phyloP scores from a whole-genome alignment of 495 filamentous ascomycete species.

The Penicillium parvum region DNA sequence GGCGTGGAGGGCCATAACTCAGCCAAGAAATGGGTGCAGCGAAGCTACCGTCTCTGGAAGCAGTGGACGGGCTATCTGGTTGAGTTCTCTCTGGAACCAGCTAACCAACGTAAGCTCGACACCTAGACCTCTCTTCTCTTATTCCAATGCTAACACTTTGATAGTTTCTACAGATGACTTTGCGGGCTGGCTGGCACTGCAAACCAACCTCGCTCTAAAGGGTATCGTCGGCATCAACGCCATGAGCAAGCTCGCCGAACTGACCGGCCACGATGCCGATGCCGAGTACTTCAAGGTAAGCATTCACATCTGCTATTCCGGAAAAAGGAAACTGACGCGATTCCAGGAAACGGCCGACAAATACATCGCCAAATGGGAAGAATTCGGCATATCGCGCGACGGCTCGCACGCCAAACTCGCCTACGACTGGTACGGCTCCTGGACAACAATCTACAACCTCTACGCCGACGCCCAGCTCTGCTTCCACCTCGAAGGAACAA shows the following conservation, averaged over 20 bases:
- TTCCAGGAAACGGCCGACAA: slow-evolving; percentile 59
- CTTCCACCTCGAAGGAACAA: slow-evolving; percentile 60
- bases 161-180: slow-evolving; percentile 87
- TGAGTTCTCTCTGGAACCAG: slow-evolving; percentile 77
- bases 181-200: slow-evolving; percentile 85
- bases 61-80: slow-evolving; percentile 92
- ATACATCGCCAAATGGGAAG: slow-evolving; percentile 82
- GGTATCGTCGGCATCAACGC: slow-evolving; percentile 93
- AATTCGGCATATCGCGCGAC: slow-evolving; percentile 76
- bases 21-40: slow-evolving; percentile 54
- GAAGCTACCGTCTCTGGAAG: slow-evolving; percentile 77
- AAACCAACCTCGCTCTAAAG: slow-evolving; percentile 91
- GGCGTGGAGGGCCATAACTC: slow-evolving; percentile 40
- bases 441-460: slow-evolving; percentile 92
- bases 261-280: slow-evolving; percentile 64
- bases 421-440: slow-evolving; percentile 92
- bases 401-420: slow-evolving; percentile 81
- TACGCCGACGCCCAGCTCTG: slow-evolving; percentile 79
- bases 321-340: background rate
- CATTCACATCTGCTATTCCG: background rate
- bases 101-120: slow-evolving; percentile 62
- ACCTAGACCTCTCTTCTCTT: no score
- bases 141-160: slow-evolving; percentile 1
- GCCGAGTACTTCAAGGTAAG: slow-evolving; percentile 59
- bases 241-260: slow-evolving; percentile 76